Percentiles rank a stretch among this genome's conserved stretches.
Evolutionary conservation across 1,284 basidiomycete species (phyloP).

Genomic region (Boletellus dicymbophilus): DNA sequence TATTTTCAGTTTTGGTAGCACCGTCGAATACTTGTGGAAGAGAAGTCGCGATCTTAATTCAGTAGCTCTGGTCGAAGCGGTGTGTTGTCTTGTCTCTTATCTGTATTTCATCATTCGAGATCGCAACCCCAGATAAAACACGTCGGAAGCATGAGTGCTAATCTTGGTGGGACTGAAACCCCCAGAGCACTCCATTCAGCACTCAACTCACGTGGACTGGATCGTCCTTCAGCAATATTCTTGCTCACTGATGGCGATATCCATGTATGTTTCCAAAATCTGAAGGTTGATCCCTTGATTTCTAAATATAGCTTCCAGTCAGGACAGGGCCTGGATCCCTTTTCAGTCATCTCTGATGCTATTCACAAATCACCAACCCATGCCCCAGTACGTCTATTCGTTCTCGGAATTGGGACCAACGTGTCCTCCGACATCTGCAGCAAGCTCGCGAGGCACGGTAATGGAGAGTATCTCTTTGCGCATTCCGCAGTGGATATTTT

Average conservation of each 20-base stretch:
- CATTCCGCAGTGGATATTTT: constrained; percentile 44
- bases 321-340: constrained; percentile 17
- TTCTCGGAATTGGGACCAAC: constrained; percentile 53
- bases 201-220: constrained; percentile 19
- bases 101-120: neutral
- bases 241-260: constrained; percentile 56
- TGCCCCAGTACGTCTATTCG: constrained; percentile 49
- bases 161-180: constrained; percentile 52
- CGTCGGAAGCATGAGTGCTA: constrained; percentile 40
- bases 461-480: constrained; percentile 50
- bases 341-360: constrained; percentile 30
- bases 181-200: constrained; percentile 35
- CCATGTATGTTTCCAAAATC: constrained; percentile 10
- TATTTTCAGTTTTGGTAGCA: constrained; percentile 49
- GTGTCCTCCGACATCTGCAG: constrained; percentile 54
- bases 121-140: constrained; percentile 26
- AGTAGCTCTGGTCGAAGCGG: constrained; percentile 38
- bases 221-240: constrained; percentile 48
- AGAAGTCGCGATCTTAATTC: constrained; percentile 37
- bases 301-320: constrained; percentile 21
- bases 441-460: constrained; percentile 49
- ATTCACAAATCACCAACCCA: constrained; percentile 23
- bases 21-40: constrained; percentile 37
- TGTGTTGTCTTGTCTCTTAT: constrained; percentile 27
- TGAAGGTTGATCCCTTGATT: neutral